Base-by-base conservation (phyloP, 2,329 filamentous ascomycete genomes). In the Ophiognomonia clavigignenti-juglandacearum region DNA sequence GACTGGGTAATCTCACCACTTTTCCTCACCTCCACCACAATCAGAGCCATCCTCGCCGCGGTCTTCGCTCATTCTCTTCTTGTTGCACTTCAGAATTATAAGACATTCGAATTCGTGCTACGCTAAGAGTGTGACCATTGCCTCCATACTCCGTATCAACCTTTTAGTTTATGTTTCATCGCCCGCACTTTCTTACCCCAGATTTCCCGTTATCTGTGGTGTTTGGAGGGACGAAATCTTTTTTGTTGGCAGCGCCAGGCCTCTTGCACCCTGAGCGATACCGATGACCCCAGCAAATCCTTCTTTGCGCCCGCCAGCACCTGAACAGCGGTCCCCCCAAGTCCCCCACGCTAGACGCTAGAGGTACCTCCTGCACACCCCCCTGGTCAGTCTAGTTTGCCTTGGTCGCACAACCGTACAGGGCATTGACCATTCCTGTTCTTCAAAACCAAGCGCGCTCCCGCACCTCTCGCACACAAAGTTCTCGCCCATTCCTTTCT, bases 381-480 rank as follows among this genome's bases (percentile, higher is more conserved):
- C 10, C 10, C 10, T 5, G n/a, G 29, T 4, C 11, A 31, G 4
- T 5, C 11, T 10, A 31, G 10, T n/a, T n/a, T 31, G 29, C 11
- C 11, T 13, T 10, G 4, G 29, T 31, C 29, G 8, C 38, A n/a
- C 16, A 23, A 5, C 38, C 14, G 38, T 4, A 8, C 24, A 27
- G 13, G 23, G 39, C 24, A 27, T 9, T 41, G 38, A 23, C 22
- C 39, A 45, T 48, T 49, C 46, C 49, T 42, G 38, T 14, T 34
- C 41, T 46, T 49, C 42, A 49, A 52, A 49, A 52, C 39, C 50
- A 36, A 38, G 46, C 39, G 42, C 24, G 38, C 39, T 52, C 47
- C 50, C 50, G 50, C 45, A 52, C 46, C 50, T 49, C 46, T 46
- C 46, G 47, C 39, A 47, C 36, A 18, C 18, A 9, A 20, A 11